Evolutionary conservation across 2,329 filamentous ascomycete genomes (phyloP), one percentile per base, ranked within the genome.

Genomic region (Rosellinia necatrix): DNA sequence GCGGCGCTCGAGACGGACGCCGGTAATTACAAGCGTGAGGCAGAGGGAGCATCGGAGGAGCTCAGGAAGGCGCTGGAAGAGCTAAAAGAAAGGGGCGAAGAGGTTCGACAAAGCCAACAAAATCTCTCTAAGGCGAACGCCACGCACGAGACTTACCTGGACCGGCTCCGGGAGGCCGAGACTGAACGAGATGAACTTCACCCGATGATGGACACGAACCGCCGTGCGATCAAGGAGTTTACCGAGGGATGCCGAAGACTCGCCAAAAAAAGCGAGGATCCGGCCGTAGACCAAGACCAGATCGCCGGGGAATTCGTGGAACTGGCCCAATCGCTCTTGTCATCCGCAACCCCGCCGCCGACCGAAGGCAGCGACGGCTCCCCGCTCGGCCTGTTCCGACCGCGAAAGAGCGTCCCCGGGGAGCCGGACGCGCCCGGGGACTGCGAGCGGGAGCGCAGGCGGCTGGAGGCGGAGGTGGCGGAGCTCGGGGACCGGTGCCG

Each of bases 61-160:
- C 48, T 44, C 6, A 21, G 49, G 19, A 52, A 47, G 40, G 43
- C 56, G 19, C 21, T 53, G 22, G 24, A 49, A n/a, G 24, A 15
- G 2, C 12, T n/a, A 17, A 42, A n/a, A 21, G 25, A 30, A 3
- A 42, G 22, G n/a, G n/a, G n/a, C n/a, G n/a, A n/a, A n/a, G n/a
- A n/a, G n/a, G n/a, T n/a, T n/a, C n/a, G n/a, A n/a, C n/a, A n/a
- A n/a, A n/a, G n/a, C n/a, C n/a, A n/a, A n/a, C n/a, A n/a, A n/a
- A n/a, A n/a, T n/a, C n/a, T n/a, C n/a, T n/a, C n/a, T n/a, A n/a
- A n/a, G n/a, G n/a, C n/a, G n/a, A 47, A 56, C 27, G 17, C 13
- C 4, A 15, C 22, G 5, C 37, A 54, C 9, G 49, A 59, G 30
- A 34, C 2, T 3, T 9, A 25, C 24, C n/a, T 43, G 6, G 8